Base-by-base conservation (phyloP, 75 land plant genomes). In the Sequoiadendron giganteum region DNA sequence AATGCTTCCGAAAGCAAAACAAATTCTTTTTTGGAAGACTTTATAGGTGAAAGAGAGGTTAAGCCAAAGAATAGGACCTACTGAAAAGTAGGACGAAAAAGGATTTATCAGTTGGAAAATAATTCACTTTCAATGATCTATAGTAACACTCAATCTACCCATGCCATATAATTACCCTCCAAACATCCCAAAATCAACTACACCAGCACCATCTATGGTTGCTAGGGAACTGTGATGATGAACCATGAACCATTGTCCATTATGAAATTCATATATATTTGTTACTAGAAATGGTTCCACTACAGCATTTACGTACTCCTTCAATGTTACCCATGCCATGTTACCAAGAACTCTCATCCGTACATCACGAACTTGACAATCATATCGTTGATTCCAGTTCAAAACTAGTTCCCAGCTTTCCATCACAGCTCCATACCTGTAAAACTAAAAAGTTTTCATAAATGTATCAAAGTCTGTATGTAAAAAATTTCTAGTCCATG, bases 261-360 rank as follows among this genome's bases (percentile, higher is more conserved):
- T 90, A 83, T 97, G 95, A 30, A 91, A 90, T 91, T 97, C 99
- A 89, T 85, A 97, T 10, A 97, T 88, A 86, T 97, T 97, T 76
- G 99, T 95, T 13, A 95, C 83, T 68, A 92, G 85, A 58, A 93
- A 94, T 39, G 94, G 94, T 61, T 93, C 97, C 9, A 86, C 55
- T 16, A 95, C 95, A 89, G 93, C 87, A 89, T 94, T 91, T 77
- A 91, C 87, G 88, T 87, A 94, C 13, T 94, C 93, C 90, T 95
- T 96, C 93, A 94, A 89, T 65, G 96, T 97, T 19, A 97, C 95
- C 96, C 97, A 97, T 56, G 99, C 97, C 90, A 93, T 93, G 79
- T 92, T 92, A 52, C 94, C 83, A 48, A 91, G 86, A 2, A 97
- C 95, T 49, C 99, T 90, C 55, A 88, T 93, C 25, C 94, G 91